Evolutionary conservation across 2,329 filamentous ascomycete species (phyloP), one percentile per base, ranked within the genome.

Genomic region (Ophiostoma quercus): DNA sequence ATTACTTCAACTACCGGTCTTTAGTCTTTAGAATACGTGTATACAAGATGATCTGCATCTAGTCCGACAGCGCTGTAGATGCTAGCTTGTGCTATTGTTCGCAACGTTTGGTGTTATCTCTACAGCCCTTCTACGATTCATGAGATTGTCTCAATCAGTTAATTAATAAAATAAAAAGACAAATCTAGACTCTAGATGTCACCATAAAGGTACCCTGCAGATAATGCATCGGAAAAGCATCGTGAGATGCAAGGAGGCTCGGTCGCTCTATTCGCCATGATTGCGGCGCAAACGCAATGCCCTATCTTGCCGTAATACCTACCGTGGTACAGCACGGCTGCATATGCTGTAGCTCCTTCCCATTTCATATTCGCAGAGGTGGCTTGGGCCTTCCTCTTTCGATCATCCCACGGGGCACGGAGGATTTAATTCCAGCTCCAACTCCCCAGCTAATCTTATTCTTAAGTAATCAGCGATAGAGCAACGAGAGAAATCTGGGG

Each of bases 321-420:
- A 7, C 6, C 34, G 9, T 7, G 9, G 34, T 37, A 47, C 16
- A 47, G 5, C 34, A 34, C 34, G 14, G 14, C 8, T 54, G 47
- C 51, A 54, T 25, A n/a, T 41, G 43, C 16, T 51, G 43, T n/a
- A 54, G 51, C 51, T 57, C 51, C 51, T 57, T 57, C 51, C 51
- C n/a, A 12, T 19, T 57, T 57, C 51, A 57, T 22, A 25, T 3
- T 47, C 43, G 16, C 43, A 47, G n/a, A 47, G 19, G 43, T 47
- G 43, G 43, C 43, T 47, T 47, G 43, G 43, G 22, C 51, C 51
- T 57, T 57, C n/a, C 51, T 57, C 11, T 22, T 14, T 57, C n/a
- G 22, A 57, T n/a, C n/a, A 57, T 25, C 8, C n/a, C 51, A 57
- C 51, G 22, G 51, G n/a, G 22, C n/a, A 22, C 51, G 51, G 51